These are phyloP conservation scores for Neospermospora avenae DNA, from an alignment of 2,329 filamentous ascomycete species.

Conservation along the genomic window DNA sequence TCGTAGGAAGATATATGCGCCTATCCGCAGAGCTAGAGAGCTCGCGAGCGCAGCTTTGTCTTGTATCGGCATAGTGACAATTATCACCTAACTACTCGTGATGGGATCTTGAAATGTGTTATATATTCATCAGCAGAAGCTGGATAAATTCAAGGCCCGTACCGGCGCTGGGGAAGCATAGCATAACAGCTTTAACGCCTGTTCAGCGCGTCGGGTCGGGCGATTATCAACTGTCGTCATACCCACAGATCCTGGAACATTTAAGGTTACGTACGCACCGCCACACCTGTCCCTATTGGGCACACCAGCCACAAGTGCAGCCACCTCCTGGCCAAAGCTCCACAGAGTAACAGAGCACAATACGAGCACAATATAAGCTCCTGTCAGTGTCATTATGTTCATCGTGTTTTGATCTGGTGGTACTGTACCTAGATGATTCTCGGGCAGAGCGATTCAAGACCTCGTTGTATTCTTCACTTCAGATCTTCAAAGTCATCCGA, in stretches of 20 bases:
- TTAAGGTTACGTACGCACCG: background rate
- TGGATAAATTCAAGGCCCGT: background rate
- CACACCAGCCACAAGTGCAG: background rate
- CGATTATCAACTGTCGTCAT: background rate
- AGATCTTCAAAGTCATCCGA: no score
- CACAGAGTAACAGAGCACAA: no score
- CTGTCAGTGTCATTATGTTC: no score
- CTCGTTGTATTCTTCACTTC: no score
- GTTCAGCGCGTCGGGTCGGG: background rate
- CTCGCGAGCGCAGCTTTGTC: conserved; percentile 34
- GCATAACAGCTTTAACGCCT: background rate
- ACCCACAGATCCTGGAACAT: conserved; percentile 9
- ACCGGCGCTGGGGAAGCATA: conserved; percentile 8
- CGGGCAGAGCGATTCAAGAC: no score
- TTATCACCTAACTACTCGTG: background rate
- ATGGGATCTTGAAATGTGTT: background rate
- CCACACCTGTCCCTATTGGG: conserved; percentile 9
- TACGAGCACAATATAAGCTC: no score
- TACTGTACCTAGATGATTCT: no score
- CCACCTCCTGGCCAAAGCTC: no score
- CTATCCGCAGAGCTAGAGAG: conserved; percentile 49
- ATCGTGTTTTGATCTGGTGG: no score
- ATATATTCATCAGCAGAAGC: background rate
- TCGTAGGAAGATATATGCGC: conserved; percentile 57
- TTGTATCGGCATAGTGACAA: conserved; percentile 22